phyloP scores from a whole-genome alignment of 1,139 yeast genomes.

The Pichia sp. region DNA sequence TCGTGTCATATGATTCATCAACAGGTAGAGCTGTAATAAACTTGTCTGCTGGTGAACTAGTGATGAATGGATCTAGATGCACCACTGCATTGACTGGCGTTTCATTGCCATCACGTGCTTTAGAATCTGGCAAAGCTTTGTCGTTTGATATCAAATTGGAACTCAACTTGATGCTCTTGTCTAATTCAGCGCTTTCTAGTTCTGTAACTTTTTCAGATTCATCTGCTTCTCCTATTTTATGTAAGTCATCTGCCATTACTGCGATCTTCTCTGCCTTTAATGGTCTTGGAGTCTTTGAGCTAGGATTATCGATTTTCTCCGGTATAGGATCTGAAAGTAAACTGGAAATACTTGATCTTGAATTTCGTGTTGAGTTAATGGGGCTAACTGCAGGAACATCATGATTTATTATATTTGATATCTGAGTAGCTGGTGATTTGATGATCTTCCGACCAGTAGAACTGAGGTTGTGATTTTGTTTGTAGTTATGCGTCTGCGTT shows the following conservation, averaged over 20 bases:
- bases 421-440: not conserved
- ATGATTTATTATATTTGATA: slow-evolving; percentile 4
- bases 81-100: too few species aligned
- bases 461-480: not conserved
- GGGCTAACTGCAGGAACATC: not conserved
- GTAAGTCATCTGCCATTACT: not conserved
- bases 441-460: not conserved
- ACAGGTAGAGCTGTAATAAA: too few species aligned
- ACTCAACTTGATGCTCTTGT: too few species aligned
- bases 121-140: too few species aligned
- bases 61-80: too few species aligned
- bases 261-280: not conserved
- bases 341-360: slow-evolving; percentile 2
- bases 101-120: too few species aligned
- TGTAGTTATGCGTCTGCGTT: not conserved
- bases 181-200: not conserved
- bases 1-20: too few species aligned
- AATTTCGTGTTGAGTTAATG: not conserved
- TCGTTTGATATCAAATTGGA: too few species aligned
- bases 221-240: not conserved
- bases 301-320: not conserved
- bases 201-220: not conserved
- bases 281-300: not conserved
- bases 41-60: too few species aligned
- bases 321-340: not conserved